A percentile compares a stretch with the other conserved stretches of the same genome.
These are phyloP conservation scores for Phytopythium litorale DNA, from an alignment of 352 stramenopile species.

Conservation along the genomic window DNA sequence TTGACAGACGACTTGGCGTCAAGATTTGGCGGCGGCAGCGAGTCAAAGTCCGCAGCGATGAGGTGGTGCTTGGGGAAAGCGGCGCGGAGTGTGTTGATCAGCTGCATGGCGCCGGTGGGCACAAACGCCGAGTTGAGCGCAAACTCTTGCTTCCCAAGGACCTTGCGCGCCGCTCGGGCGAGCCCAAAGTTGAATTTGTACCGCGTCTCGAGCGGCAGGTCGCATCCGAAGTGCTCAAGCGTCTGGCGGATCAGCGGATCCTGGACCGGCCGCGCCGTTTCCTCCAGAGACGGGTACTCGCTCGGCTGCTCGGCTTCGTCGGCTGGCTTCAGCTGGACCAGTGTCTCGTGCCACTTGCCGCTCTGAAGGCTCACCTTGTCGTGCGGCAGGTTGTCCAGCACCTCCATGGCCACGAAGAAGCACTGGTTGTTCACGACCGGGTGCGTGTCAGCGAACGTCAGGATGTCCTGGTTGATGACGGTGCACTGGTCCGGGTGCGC, in stretches of 20 bases:
- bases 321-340: slow-evolving; percentile 31
- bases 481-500: slow-evolving; percentile 61
- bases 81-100: slow-evolving; percentile 74
- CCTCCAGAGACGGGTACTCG: slow-evolving; percentile 24
- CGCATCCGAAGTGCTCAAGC: slow-evolving; percentile 66
- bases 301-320: neutral
- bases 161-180: slow-evolving; percentile 41
- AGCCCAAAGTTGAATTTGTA: slow-evolving; percentile 60
- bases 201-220: slow-evolving; percentile 55
- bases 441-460: slow-evolving; percentile 68
- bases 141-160: slow-evolving; percentile 46
- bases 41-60: slow-evolving; percentile 88
- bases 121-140: slow-evolving; percentile 78
- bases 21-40: slow-evolving; percentile 69
- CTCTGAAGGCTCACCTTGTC: slow-evolving; percentile 84
- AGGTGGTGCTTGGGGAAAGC: slow-evolving; percentile 85
- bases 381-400: slow-evolving; percentile 90
- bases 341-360: slow-evolving; percentile 76
- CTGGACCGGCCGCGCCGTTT: slow-evolving; percentile 44
- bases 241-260: slow-evolving; percentile 76
- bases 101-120: slow-evolving; percentile 82
- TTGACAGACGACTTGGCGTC: slow-evolving; percentile 42
- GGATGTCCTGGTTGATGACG: slow-evolving; percentile 79
- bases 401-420: slow-evolving; percentile 85
- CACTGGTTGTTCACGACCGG: slow-evolving; percentile 43